Evolutionary conservation across 441 rosid species (phyloP).

Genomic region (Jatropha multifida): DNA sequence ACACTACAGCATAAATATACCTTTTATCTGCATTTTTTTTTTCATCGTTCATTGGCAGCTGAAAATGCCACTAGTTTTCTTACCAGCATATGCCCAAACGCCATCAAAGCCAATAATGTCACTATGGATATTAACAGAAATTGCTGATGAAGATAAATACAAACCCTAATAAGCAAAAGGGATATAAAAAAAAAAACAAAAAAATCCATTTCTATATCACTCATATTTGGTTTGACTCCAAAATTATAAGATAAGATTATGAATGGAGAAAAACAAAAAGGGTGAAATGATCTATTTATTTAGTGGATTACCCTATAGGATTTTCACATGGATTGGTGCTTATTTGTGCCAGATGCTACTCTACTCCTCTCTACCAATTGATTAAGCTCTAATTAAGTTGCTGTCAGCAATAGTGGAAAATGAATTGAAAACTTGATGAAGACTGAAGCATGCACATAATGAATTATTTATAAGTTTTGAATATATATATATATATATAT

Average conservation of each 20-base stretch:
- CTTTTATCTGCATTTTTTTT: too few relatives aligned
- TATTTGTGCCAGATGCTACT: constrained; percentile 9
- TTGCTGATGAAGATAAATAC: too few relatives aligned
- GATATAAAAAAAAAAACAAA: neutral
- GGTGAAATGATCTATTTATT: neutral
- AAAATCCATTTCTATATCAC: neutral
- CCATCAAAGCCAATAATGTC: too few relatives aligned
- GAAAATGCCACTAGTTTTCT: neutral
- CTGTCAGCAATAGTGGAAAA: neutral
- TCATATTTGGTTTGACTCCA: constrained; percentile 5
- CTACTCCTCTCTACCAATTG: neutral
- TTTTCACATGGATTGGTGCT: constrained; percentile 13
- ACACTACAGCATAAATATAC: too few relatives aligned
- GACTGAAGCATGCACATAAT: neutral
- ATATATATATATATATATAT: too few relatives aligned
- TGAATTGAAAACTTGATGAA: neutral
- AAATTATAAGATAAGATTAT: neutral
- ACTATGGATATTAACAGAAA: too few relatives aligned
- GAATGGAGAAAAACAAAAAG: neutral
- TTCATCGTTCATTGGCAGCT: too few relatives aligned
- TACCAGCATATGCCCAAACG: too few relatives aligned
- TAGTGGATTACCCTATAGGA: constrained; percentile 14
- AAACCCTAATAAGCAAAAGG: neutral
- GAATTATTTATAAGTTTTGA: too few relatives aligned
- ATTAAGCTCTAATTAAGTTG: neutral